phyloP scores from a whole-genome alignment of 2,329 filamentous ascomycete species.

The Diaporthe sp. region DNA sequence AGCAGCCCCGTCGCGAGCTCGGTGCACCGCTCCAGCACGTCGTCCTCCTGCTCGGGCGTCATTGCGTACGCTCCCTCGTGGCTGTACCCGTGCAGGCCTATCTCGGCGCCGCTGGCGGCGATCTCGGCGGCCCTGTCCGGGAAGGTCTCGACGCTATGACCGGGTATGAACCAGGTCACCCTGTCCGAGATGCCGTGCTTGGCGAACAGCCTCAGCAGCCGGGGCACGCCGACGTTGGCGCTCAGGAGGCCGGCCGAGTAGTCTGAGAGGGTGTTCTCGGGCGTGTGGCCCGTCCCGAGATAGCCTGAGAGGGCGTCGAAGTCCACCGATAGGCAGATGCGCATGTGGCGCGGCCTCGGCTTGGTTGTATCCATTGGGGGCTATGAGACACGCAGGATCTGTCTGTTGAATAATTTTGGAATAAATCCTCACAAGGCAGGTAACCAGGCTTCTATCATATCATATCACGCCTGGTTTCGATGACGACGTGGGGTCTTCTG shows the following conservation, averaged over 20 bases:
- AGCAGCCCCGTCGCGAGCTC: conserved; percentile 55
- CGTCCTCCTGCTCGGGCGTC: conserved; percentile 59
- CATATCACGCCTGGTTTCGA: not conserved
- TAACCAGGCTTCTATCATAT: not conserved
- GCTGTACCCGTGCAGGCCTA: conserved; percentile 64
- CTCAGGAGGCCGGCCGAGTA: conserved; percentile 65
- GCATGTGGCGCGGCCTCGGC: conserved; percentile 44
- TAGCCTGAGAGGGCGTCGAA: conserved; percentile 68
- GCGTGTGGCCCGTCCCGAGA: conserved; percentile 65
- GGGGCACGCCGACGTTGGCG: conserved; percentile 63
- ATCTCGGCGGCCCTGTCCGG: conserved; percentile 57
- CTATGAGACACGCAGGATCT: not conserved
- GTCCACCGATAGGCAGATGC: conserved; percentile 56
- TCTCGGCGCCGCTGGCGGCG: conserved; percentile 59
- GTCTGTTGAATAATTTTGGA: too few species aligned
- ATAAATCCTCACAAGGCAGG: not conserved
- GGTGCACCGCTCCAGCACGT: conserved; percentile 59
- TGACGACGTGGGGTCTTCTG: not conserved
- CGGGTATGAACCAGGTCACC: conserved; percentile 66
- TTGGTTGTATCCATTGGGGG: not conserved
- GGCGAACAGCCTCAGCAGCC: conserved; percentile 62
- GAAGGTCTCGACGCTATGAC: conserved; percentile 64
- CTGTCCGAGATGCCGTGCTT: conserved; percentile 60
- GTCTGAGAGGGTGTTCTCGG: conserved; percentile 64
- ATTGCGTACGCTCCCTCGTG: conserved; percentile 61